phyloP scores from a whole-genome alignment of 2,329 filamentous ascomycete genomes.

The Tolypocladium pustulatum region DNA sequence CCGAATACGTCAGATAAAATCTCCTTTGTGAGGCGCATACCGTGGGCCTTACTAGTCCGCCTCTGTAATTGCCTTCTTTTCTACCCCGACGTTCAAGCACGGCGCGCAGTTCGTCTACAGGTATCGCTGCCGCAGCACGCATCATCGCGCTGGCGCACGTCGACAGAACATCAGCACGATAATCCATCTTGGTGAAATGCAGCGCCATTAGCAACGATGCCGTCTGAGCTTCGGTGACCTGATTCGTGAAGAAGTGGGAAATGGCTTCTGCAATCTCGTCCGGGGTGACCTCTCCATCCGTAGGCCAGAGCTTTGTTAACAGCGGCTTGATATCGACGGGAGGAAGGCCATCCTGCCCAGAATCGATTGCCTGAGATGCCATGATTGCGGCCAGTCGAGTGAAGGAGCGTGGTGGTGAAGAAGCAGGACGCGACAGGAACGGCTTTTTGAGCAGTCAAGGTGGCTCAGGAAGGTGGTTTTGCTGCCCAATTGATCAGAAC shows the following conservation, averaged over 20 bases:
- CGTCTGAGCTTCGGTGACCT: constrained; percentile 78
- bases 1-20: not conserved
- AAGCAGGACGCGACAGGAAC: not conserved
- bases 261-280: constrained; percentile 84
- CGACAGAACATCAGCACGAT: constrained; percentile 74
- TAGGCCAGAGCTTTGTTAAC: constrained; percentile 61
- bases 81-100: constrained; percentile 50
- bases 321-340: constrained; percentile 57
- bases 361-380: constrained; percentile 16
- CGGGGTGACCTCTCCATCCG: constrained; percentile 48
- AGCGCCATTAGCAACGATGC: constrained; percentile 81
- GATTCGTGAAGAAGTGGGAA: constrained; percentile 83
- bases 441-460: not conserved
- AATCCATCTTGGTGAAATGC: constrained; percentile 82
- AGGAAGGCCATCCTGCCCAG: constrained; percentile 17
- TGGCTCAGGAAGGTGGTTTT: not conserved
- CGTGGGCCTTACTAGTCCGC: constrained; percentile 62
- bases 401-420: not conserved
- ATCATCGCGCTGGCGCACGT: constrained; percentile 80
- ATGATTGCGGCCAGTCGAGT: constrained; percentile 10
- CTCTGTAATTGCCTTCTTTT: constrained; percentile 64
- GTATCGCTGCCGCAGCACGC: constrained; percentile 62
- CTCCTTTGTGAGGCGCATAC: not conserved
- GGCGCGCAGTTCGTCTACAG: constrained; percentile 48
- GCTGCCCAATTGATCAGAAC: not conserved